Conservation (phyloP, 495 filamentous ascomycete species). For the Penicillium flavigenum region DNA sequence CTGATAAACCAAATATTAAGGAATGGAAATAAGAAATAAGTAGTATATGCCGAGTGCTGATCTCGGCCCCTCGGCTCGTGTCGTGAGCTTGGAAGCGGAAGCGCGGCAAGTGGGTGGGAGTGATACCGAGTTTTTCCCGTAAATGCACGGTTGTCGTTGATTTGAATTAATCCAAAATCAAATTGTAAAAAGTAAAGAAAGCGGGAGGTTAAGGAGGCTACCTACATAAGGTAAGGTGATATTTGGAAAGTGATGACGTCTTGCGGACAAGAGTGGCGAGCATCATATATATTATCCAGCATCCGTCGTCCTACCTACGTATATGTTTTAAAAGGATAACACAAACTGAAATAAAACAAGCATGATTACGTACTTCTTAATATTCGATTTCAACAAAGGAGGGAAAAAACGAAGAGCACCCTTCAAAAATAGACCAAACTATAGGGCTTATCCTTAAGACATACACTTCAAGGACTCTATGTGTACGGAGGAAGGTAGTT, state of each 20-base stretch:
- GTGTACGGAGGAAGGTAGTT: background rate
- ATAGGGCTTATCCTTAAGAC: background rate
- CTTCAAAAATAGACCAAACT: too few species aligned
- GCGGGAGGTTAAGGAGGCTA: background rate
- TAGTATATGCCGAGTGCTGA: conserved; percentile 10
- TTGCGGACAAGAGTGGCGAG: background rate
- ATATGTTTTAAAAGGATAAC: background rate
- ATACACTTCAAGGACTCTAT: background rate
- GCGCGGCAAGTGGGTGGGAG: conserved; percentile 13
- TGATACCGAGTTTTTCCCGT: conserved; percentile 17
- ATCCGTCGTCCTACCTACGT: background rate
- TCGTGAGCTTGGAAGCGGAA: conserved; percentile 20
- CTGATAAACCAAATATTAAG: background rate
- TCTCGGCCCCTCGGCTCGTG: conserved; percentile 21
- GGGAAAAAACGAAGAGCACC: too few species aligned
- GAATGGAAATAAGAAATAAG: background rate
- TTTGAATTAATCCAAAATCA: background rate
- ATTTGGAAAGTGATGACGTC: conserved; percentile 2
- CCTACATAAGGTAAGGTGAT: background rate
- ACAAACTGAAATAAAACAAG: background rate
- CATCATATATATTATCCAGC: background rate
- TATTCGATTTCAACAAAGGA: background rate
- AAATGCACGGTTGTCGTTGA: background rate
- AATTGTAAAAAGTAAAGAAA: background rate
- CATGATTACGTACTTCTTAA: background rate